Base-by-base conservation (phyloP, 140 eudicot species). In the Stevia rebaudiana region DNA sequence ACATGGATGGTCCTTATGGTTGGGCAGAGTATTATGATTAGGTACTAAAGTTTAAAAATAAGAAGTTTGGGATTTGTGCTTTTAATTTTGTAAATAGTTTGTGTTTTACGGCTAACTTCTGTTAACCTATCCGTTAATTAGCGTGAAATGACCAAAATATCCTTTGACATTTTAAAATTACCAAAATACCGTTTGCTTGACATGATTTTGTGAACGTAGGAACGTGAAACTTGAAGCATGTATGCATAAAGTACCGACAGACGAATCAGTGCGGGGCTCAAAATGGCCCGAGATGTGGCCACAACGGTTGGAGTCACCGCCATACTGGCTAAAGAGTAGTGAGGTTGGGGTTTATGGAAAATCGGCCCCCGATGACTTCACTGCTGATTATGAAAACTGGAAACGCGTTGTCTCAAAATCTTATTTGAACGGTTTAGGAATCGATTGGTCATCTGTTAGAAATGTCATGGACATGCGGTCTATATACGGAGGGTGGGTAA, bases 401-500 rank as follows among this genome's bases (percentile, higher is more conserved):
- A 81, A 81, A 70, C 83, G 64, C 11, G 79, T 81, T 6, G 80
- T 84, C 19, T 63, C 81, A 10, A 73, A 83, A 21, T 84, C 92
- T 22, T 84, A 84, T 66, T 48, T 84, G 71, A 81, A 52, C 24
- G 81, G 85, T 12, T 53, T 84, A 46, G 92, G 88, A 50, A 81
- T 84, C 40, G 82, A 73, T 30, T 84, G 92, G 92, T 79, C 87
- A 36, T 72, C 84, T 0, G 81, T 84, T 48, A 76, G 92, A 68
- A 84, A 84, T 30, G 87, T 81, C 39, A 84, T 84, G 92, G 92
- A 84, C 75, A 84, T 84, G 92, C 79, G 78, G 39, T 79, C 92
- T 25, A 73, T 79, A n/a, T 84, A 84, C 3, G 92, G 92, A 79
- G 92, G 92, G 92, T 84, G 70, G 68, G 76, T 36, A 41, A 25